phyloP scores from a whole-genome alignment of 306 rosid genomes.

The Trichosanthes truncata region DNA sequence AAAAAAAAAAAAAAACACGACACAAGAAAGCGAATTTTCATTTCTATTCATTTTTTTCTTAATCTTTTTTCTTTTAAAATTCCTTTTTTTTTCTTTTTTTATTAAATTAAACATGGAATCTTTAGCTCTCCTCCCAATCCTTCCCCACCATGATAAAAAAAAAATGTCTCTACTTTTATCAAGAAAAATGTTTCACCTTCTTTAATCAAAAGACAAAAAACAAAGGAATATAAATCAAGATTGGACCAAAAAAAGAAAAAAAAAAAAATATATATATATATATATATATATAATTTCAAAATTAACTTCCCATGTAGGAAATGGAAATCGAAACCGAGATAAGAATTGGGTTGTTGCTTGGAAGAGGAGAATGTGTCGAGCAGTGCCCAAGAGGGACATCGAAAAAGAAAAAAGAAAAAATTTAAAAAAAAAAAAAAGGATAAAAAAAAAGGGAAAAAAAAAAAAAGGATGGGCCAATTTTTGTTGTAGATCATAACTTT shows the following conservation, averaged over 20 bases:
- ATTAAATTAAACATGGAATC: background rate
- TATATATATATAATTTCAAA: background rate
- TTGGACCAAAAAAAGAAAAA: background rate
- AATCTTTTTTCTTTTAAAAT: background rate
- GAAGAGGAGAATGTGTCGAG: too few species aligned
- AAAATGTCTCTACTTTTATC: background rate
- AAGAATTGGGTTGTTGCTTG: too few species aligned
- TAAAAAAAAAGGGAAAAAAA: background rate
- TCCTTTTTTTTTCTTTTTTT: background rate
- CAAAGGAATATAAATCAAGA: background rate
- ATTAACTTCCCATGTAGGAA: background rate
- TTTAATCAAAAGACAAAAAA: background rate
- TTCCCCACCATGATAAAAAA: background rate
- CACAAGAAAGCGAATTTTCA: background rate
- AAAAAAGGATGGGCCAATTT: background rate
- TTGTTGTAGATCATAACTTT: background rate
- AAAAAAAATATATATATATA: too few species aligned
- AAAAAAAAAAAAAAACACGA: background rate
- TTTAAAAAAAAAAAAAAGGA: background rate
- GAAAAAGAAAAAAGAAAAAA: background rate
- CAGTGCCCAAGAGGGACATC: background rate
- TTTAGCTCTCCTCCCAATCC: background rate
- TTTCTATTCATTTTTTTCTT: background rate
- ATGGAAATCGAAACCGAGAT: too few species aligned
- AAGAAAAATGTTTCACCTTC: slow-evolving; percentile 2